Evolutionary conservation across 2,329 filamentous ascomycete species (phyloP).

Genomic region (Fusarium kyushuense): DNA sequence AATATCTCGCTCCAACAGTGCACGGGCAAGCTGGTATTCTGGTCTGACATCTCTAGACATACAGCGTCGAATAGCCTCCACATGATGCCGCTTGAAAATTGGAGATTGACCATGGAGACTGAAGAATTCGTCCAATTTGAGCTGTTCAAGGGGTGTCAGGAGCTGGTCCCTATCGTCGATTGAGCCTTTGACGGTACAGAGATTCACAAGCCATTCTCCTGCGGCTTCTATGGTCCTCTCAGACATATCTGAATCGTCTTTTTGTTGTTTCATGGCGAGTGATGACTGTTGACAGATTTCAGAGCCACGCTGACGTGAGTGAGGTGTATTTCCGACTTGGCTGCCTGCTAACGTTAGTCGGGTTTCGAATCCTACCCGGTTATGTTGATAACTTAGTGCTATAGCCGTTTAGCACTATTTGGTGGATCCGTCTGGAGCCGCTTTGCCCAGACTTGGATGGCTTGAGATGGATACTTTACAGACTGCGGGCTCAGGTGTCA

Average conservation of each 20-base stretch:
- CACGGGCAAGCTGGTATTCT: slow-evolving; percentile 11
- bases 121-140: slow-evolving; percentile 31
- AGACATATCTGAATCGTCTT: too few species aligned
- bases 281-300: not conserved
- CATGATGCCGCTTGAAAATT: not conserved
- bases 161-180: not conserved
- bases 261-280: not conserved
- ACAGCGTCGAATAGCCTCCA: slow-evolving; percentile 9
- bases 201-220: slow-evolving; percentile 16
- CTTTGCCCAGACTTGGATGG: too few species aligned
- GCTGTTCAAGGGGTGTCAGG: slow-evolving; percentile 6
- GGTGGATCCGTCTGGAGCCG: not conserved
- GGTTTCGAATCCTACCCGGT: not conserved
- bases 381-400: slow-evolving; percentile 1
- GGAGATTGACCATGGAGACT: not conserved
- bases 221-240: not conserved
- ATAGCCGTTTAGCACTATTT: not conserved
- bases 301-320: not conserved
- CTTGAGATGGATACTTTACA: too few species aligned
- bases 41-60: not conserved
- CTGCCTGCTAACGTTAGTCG: not conserved
- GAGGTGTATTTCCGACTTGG: not conserved
- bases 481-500: not conserved
- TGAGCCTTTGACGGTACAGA: not conserved
- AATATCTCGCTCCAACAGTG: not conserved